phyloP scores from a whole-genome alignment of 805 yeast species.

The Kodamaea neixiangensis region DNA sequence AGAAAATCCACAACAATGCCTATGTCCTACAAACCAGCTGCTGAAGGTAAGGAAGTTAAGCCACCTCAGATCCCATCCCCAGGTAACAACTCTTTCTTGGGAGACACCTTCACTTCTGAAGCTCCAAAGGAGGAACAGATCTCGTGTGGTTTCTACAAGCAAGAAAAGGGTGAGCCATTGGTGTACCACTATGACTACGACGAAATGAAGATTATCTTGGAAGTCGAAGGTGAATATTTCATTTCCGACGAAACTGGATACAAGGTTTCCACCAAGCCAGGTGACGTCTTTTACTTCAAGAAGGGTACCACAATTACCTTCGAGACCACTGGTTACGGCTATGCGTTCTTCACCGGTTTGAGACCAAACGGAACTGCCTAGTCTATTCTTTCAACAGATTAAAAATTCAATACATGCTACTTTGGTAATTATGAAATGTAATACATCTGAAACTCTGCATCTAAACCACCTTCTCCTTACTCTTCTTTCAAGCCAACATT shows the following conservation, averaged over 20 bases:
- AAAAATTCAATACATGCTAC: neutral
- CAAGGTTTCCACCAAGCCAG: conserved; percentile 57
- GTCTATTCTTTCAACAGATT: neutral
- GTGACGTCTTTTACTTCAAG: conserved; percentile 67
- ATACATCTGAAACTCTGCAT: neutral
- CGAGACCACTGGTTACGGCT: conserved; percentile 64
- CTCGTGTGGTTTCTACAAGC: conserved; percentile 68
- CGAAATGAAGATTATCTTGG: conserved; percentile 70
- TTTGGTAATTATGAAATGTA: neutral
- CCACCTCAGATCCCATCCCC: conserved; percentile 65
- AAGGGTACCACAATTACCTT: conserved; percentile 66
- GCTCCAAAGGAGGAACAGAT: conserved; percentile 62
- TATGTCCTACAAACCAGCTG: conserved; percentile 53
- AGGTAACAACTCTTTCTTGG: conserved; percentile 68
- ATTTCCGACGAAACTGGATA: conserved; percentile 66
- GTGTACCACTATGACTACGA: conserved; percentile 58
- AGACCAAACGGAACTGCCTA: conserved; percentile 42
- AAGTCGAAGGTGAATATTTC: conserved; percentile 65
- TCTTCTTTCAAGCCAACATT: neutral
- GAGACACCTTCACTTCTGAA: conserved; percentile 63
- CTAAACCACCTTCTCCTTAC: neutral
- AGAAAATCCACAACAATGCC: conserved; percentile 43
- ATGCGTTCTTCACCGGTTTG: conserved; percentile 62
- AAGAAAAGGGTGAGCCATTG: conserved; percentile 66
- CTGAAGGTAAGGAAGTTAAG: conserved; percentile 52